Evolutionary conservation across 352 stramenopile species (phyloP).

Genomic region (Hyaloperonospora arabidopsidis): DNA sequence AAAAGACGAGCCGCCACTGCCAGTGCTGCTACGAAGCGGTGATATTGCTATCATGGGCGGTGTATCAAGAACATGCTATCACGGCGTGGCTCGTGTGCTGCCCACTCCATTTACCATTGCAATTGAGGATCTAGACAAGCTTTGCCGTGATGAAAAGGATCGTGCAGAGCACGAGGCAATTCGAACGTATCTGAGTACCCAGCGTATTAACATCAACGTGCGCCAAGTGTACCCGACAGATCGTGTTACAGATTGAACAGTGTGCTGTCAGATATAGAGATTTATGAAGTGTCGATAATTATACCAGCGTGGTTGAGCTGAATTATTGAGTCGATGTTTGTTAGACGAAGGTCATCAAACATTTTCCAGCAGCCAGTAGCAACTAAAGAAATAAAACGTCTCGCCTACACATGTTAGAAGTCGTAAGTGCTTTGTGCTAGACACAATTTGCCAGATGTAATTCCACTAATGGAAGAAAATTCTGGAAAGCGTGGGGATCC

Average conservation of each 20-base stretch:
- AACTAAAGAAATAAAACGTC: no score
- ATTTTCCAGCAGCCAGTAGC: no score
- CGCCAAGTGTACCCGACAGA: slow-evolving; percentile 57
- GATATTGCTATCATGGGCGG: slow-evolving; percentile 60
- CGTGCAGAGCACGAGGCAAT: slow-evolving; percentile 37
- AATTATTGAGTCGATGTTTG: no score
- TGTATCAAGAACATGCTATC: slow-evolving; percentile 58
- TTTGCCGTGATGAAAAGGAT: slow-evolving; percentile 11
- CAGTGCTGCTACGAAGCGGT: slow-evolving; percentile 57
- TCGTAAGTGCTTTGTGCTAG: no score
- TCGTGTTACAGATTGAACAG: not conserved
- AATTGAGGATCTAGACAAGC: slow-evolving; percentile 18
- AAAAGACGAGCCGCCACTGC: slow-evolving; percentile 54
- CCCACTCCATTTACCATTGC: slow-evolving; percentile 36
- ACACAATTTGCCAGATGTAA: no score
- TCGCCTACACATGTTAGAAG: no score
- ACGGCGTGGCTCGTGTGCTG: slow-evolving; percentile 57
- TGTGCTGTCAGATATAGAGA: no score
- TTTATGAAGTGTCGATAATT: no score
- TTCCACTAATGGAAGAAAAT: no score
- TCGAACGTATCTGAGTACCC: slow-evolving; percentile 38
- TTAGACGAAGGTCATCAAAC: no score
- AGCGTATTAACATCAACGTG: slow-evolving; percentile 80
- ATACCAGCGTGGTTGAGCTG: no score
- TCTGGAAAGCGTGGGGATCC: no score